Percentiles rank a stretch among this genome's conserved stretches.
Conservation (phyloP, 148 eudicot species). For the Amaranthus palmeri region DNA sequence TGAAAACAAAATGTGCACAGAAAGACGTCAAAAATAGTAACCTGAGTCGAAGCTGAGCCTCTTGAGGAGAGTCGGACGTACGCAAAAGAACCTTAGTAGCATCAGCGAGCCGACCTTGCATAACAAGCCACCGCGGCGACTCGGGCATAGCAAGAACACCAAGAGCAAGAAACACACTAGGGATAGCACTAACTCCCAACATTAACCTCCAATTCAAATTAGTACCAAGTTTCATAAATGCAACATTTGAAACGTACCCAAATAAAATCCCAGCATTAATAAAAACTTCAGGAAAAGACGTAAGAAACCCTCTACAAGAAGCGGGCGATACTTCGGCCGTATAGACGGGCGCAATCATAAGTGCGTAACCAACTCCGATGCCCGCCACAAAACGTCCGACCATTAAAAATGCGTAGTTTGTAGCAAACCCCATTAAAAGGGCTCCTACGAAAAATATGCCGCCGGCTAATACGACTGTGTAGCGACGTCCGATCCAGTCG, state of each 20-base stretch:
- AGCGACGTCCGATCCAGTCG: constrained; percentile 44
- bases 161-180: constrained; percentile 48
- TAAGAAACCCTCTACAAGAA: constrained; percentile 61
- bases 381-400: constrained; percentile 47
- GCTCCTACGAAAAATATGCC: constrained; percentile 43
- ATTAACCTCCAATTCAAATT: constrained; percentile 68
- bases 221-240: constrained; percentile 47
- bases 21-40: neutral
- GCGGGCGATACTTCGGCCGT: constrained; percentile 89
- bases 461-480: constrained; percentile 46
- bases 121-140: constrained; percentile 79
- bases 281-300: constrained; percentile 83
- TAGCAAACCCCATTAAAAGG: constrained; percentile 44
- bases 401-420: constrained; percentile 42
- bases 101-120: constrained; percentile 72
- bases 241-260: constrained; percentile 67
- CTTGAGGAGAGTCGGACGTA: constrained; percentile 56
- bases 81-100: constrained; percentile 48
- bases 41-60: constrained; percentile 44
- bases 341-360: constrained; percentile 82
- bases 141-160: constrained; percentile 72
- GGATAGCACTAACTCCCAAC: constrained; percentile 72
- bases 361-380: constrained; percentile 44
- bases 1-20: neutral
- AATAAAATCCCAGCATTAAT: constrained; percentile 60